phyloP scores from a whole-genome alignment of 75 land plant species.

The Selaginella tamariscina region DNA sequence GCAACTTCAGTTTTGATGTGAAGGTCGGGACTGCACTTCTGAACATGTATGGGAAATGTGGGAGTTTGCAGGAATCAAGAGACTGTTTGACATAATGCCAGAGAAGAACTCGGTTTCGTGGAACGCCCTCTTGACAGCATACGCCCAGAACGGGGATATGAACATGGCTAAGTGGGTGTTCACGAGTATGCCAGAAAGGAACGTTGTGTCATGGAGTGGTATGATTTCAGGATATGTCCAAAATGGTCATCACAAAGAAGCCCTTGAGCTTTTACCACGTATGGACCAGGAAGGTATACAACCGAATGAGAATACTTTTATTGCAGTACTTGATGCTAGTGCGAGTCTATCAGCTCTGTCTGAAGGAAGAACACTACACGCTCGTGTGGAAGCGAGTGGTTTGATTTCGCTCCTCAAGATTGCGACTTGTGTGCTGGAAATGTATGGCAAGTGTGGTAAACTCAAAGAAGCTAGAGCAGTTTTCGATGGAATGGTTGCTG shows the following conservation, averaged over 20 bases:
- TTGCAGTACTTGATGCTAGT: conserved; percentile 15
- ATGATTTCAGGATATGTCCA: conserved; percentile 20
- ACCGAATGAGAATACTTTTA: conserved; percentile 14
- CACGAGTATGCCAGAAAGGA: conserved; percentile 5
- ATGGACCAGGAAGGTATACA: conserved; percentile 4
- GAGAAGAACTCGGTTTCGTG: conserved; percentile 1
- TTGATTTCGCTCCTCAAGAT: conserved; percentile 10
- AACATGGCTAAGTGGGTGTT: neutral
- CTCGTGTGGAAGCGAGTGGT: conserved; percentile 3
- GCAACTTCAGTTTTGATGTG: neutral
- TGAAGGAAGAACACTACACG: conserved; percentile 13
- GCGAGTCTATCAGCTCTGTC: conserved; percentile 7
- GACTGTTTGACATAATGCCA: conserved; percentile 5
- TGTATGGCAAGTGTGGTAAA: conserved; percentile 18
- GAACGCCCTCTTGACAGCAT: neutral
- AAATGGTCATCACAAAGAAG: conserved; percentile 20
- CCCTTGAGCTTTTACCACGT: conserved; percentile 18
- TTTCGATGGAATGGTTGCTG: conserved; percentile 15
- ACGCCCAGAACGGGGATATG: conserved; percentile 7
- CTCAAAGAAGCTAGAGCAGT: conserved; percentile 2
- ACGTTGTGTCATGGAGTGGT: conserved; percentile 17
- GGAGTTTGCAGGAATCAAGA: neutral
- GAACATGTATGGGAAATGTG: neutral
- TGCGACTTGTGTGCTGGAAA: conserved; percentile 14
- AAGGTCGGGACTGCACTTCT: neutral